Base-by-base conservation (phyloP, 768 basidiomycete species). In the Cystofilobasidium capitatum region DNA sequence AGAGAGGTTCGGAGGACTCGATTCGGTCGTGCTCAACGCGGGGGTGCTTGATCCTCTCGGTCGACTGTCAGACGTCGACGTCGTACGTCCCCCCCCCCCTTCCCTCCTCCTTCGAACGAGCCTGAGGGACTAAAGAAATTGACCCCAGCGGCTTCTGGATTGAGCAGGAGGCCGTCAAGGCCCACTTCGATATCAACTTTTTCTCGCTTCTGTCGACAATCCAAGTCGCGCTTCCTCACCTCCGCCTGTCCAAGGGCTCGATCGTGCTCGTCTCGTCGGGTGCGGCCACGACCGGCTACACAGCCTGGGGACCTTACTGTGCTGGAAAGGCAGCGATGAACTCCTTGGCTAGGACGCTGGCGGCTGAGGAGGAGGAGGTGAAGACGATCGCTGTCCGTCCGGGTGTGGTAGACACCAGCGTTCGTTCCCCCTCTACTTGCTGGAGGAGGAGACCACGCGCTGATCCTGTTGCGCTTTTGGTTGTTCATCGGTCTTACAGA, bases 271-370 rank as follows among this genome's bases (percentile, higher is more conserved):
- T 68, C 31, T 62, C 61, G 22, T 57, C 54, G 3, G 66, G 66
- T 9, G 66, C 66, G 3, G 51, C 66, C 12, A 61, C 45, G 29
- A 54, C 37, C 1, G 66, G 61, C 20, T 54, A 62, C 17, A 40
- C 51, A 0, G 66, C 49, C 22, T 68, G 66, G 66, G 66, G 66
- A 13, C 16, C 65, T 12, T 68, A 68, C 57, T 29, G 49, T 14
- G 54, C 45, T 4, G 39, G 45, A 13, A 68, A 68, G 54, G 66
- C 66, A 22, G 60, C 60, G 14, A 68, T 68, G 66, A 68, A 68
- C 54, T 62, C 61, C 31, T 57, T 68, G 26, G 37, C 51, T 10
- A 62, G 67, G 16, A 69, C 62, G 16, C 68, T 69, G 12, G 68
- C 57, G 16, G 35, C 44, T 33, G 68, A 69, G 45, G 68, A 69